Evolutionary conservation across 164 flowering plant genomes (phyloP).

Genomic region (Pachysandra terminalis): DNA sequence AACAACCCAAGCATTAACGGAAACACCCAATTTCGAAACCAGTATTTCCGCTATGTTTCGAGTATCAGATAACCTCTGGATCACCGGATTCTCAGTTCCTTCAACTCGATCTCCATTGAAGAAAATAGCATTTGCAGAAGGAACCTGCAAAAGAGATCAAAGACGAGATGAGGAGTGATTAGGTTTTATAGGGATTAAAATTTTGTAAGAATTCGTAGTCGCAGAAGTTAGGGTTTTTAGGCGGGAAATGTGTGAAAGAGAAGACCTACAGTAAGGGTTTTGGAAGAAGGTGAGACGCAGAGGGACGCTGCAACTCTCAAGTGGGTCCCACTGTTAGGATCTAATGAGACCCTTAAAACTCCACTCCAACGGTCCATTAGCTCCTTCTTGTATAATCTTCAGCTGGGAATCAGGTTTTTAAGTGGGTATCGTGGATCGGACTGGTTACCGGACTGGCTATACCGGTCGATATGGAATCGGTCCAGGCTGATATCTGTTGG

Average conservation of each 20-base stretch:
- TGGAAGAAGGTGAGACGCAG: slow-evolving; percentile 46
- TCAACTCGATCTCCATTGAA: slow-evolving; percentile 78
- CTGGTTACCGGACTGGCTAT: no score
- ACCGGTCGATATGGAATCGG: no score
- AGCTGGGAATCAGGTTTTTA: no score
- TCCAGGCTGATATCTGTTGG: no score
- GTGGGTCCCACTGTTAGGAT: slow-evolving; percentile 19
- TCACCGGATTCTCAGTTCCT: slow-evolving; percentile 70
- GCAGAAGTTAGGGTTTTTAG: not conserved
- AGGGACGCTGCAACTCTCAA: slow-evolving; percentile 77
- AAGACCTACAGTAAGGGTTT: slow-evolving; percentile 47
- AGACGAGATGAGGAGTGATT: not conserved
- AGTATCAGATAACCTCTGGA: slow-evolving; percentile 60
- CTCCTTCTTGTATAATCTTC: not conserved
- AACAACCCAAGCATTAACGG: slow-evolving; percentile 74
- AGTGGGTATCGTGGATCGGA: no score
- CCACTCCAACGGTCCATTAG: slow-evolving; percentile 68
- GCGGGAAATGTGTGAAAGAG: not conserved
- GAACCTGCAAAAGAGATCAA: slow-evolving; percentile 39
- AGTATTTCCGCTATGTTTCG: slow-evolving; percentile 59
- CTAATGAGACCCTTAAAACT: slow-evolving; percentile 51
- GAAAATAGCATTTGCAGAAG: slow-evolving; percentile 75
- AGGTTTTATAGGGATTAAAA: not conserved
- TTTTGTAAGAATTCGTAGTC: not conserved
- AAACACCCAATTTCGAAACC: slow-evolving; percentile 68